These are phyloP conservation scores for Verticillium longisporum DNA, from an alignment of 2,329 filamentous ascomycete species.

Conservation along the genomic window DNA sequence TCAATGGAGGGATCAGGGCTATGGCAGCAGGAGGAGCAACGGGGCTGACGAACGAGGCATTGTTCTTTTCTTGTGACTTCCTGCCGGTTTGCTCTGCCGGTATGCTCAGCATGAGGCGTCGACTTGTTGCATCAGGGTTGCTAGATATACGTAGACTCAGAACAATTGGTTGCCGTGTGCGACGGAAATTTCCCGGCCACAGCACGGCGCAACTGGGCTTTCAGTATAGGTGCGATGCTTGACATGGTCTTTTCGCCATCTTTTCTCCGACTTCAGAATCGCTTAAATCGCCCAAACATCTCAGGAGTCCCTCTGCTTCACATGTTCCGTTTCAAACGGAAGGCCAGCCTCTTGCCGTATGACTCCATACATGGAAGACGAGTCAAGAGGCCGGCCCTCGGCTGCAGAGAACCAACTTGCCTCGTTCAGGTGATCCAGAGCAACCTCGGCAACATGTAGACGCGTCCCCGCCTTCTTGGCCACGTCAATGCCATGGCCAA, in stretches of 20 bases:
- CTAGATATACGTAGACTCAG: neutral
- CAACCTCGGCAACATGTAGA: slow-evolving; percentile 34
- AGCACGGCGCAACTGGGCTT: too few relatives aligned
- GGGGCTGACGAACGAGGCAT: neutral
- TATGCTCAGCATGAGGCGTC: neutral
- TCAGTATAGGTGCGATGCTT: too few relatives aligned
- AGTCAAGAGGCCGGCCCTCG: slow-evolving; percentile 33
- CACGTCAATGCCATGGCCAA: slow-evolving; percentile 37
- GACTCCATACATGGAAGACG: slow-evolving; percentile 42
- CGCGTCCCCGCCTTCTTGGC: slow-evolving; percentile 30
- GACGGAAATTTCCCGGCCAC: too few relatives aligned
- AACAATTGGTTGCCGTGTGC: neutral
- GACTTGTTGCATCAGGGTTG: neutral
- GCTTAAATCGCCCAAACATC: too few relatives aligned
- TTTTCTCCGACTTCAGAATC: too few relatives aligned
- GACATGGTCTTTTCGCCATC: too few relatives aligned
- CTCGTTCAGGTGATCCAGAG: slow-evolving; percentile 32
- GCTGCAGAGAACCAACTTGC: slow-evolving; percentile 30
- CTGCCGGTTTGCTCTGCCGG: neutral
- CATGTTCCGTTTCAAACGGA: slow-evolving; percentile 32
- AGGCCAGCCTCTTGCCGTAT: slow-evolving; percentile 34
- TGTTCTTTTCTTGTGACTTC: neutral
- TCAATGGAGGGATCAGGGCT: neutral
- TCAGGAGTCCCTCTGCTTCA: slow-evolving; percentile 19
- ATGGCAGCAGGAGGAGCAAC: neutral